Conservation (phyloP, 1,284 basidiomycete species). For the Moesziomyces sp. region DNA sequence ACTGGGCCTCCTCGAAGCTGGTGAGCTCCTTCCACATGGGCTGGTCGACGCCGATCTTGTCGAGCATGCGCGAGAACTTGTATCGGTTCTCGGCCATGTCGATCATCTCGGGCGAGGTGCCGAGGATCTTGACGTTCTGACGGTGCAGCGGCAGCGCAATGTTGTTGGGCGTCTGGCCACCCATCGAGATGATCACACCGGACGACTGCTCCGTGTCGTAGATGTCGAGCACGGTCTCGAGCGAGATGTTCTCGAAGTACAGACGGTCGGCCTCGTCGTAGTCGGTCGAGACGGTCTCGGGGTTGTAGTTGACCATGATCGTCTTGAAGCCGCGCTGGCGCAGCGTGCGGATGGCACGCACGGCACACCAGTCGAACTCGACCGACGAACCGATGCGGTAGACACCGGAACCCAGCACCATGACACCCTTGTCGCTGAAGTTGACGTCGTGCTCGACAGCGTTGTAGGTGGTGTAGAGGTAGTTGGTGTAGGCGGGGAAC, state of each 20-base stretch:
- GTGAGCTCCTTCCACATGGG: slow-evolving; percentile 97
- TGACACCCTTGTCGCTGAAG: slow-evolving; percentile 91
- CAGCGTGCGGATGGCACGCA: slow-evolving; percentile 92
- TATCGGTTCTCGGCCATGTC: slow-evolving; percentile 98
- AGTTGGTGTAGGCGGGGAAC: slow-evolving; percentile 98
- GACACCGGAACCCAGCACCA: slow-evolving; percentile 97
- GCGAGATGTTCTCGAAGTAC: slow-evolving; percentile 98
- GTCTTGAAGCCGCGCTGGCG: slow-evolving; percentile 94
- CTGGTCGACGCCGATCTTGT: slow-evolving; percentile 97
- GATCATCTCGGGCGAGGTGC: slow-evolving; percentile 99
- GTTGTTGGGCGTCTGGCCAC: slow-evolving; percentile 98
- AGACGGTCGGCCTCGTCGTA: slow-evolving; percentile 98
- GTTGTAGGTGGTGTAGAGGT: slow-evolving; percentile 98
- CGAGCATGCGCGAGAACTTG: slow-evolving; percentile 98
- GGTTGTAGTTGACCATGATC: slow-evolving; percentile 99
- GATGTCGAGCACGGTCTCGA: slow-evolving; percentile 96
- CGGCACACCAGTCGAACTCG: slow-evolving; percentile 99
- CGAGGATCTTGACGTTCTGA: slow-evolving; percentile 97
- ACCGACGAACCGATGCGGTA: slow-evolving; percentile 99
- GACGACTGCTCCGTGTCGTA: slow-evolving; percentile 90
- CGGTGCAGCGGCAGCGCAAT: slow-evolving; percentile 92
- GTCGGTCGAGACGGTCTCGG: slow-evolving; percentile 98
- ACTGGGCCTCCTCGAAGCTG: slow-evolving; percentile 84
- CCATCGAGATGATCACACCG: slow-evolving; percentile 96
- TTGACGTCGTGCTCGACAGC: slow-evolving; percentile 88